Evolutionary conservation across 139 green algal species (phyloP).

Genomic region (Volvox reticuliferus): DNA sequence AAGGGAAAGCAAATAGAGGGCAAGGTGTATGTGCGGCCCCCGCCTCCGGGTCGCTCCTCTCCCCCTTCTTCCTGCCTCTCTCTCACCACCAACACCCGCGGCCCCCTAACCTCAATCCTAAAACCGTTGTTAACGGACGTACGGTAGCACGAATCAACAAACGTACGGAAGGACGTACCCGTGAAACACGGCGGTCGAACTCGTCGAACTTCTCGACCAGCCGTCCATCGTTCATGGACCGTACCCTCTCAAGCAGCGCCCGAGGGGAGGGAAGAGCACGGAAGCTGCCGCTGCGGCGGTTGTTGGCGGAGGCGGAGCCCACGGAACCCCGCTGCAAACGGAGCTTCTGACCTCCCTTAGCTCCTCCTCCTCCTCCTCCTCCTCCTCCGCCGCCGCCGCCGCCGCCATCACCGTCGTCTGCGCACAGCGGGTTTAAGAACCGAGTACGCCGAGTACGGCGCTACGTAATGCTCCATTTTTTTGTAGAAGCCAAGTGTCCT

Average conservation of each 20-base stretch:
- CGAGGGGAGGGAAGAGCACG: neutral
- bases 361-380: neutral
- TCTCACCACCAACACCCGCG: neutral
- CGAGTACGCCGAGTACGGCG: no score
- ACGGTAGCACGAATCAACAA: no score
- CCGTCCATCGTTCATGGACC: conserved; percentile 24
- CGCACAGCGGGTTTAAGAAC: no score
- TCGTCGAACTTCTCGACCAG: conserved; percentile 28
- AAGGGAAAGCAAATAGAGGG: no score
- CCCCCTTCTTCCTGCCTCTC: neutral
- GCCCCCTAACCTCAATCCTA: no score
- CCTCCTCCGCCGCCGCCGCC: neutral
- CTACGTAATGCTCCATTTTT: no score
- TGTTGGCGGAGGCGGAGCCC: no score
- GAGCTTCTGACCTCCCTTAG: neutral
- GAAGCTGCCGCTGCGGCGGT: neutral
- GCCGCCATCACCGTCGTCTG: neutral
- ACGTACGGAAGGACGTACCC: neutral
- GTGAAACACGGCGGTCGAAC: conserved; percentile 7
- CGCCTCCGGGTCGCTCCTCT: no score
- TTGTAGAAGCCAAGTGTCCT: no score
- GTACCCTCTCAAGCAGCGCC: neutral
- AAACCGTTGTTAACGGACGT: no score
- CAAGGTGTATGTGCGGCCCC: no score
- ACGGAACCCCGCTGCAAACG: neutral